Percentiles rank a stretch among this genome's conserved stretches.
Evolutionary conservation across 192 early-diverging fungal genomes (phyloP).

Genomic region (Coemansia sp.): DNA sequence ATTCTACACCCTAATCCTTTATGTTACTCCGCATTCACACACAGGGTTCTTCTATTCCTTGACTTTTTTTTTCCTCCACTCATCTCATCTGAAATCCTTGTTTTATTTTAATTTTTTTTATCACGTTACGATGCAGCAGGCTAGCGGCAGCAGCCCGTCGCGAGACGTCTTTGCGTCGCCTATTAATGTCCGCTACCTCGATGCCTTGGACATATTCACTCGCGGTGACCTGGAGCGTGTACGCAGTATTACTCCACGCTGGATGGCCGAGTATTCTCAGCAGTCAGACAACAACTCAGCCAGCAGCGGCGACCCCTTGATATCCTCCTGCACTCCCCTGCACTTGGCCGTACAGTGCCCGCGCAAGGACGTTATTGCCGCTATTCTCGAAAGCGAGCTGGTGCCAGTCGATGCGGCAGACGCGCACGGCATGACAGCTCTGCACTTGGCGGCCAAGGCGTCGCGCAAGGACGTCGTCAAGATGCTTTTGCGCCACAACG

Average conservation of each 20-base stretch:
- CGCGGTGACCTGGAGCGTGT: conserved; percentile 40
- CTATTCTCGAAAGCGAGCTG: conserved; percentile 54
- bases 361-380: conserved; percentile 58
- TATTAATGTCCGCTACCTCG: conserved; percentile 28
- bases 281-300: not conserved
- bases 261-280: conserved; percentile 46
- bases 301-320: conserved; percentile 18
- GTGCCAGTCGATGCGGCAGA: conserved; percentile 62
- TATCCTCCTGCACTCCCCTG: conserved; percentile 53
- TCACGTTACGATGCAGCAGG: not conserved
- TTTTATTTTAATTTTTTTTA: not conserved
- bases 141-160: not conserved
- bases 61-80: not conserved
- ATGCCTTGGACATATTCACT: conserved; percentile 53
- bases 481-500: conserved; percentile 65
- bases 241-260: conserved; percentile 28
- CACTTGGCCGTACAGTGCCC: conserved; percentile 70
- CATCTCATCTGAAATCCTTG: not conserved
- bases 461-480: conserved; percentile 68
- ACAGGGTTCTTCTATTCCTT: not conserved
- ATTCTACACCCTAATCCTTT: no score
- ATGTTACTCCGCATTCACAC: not conserved
- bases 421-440: conserved; percentile 67
- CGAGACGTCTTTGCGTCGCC: not conserved
- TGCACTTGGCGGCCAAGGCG: conserved; percentile 74